Evolutionary conservation across 228 moss, liverwort and hornwort species (phyloP), one percentile per base, ranked within the genome.

Genomic region (Sphagnum magellanicum): DNA sequence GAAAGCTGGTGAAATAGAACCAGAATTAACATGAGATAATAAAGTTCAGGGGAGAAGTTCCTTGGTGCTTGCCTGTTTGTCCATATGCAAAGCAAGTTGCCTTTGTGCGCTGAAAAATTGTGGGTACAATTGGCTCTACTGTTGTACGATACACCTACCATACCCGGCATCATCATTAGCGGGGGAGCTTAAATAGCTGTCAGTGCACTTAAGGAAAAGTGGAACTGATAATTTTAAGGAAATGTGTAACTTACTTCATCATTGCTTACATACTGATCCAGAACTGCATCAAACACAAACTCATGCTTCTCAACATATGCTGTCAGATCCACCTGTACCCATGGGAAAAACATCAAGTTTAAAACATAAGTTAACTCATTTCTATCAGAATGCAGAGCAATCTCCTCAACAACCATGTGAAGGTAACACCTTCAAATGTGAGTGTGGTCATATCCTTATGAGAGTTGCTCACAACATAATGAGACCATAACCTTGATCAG

Each of bases 71-170:
- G 82, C 97, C 97, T 90, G 97, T 98, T 90, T 98, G 97, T 69
- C 97, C 97, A 77, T 98, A 98, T 51, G 97, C 97, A 85, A 98
- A 98, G 79, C 97, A 98, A n/a, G 97, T 98, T 68, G 97, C 97
- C 74, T 98, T 98, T 16, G 97, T 98, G 67, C 97, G 93, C 70
- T 91, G 89, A 49, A 98, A 98, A 67, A 98, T 98, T 48, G 93
- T 93, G 11, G 97, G 97, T 55, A 98, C 97, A 73, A 98, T 98
- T 64, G 97, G 97, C 85, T 98, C 97, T 78, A 98, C 97, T 47
- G 97, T 98, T 52, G 90, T 84, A 79, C 91, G 88, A 82, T 98
- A 98, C 68, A 98, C 93, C 97, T 98, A 77, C 75, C 66, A 79
- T 57, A 69, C 53, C 58, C 13, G 17, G 46, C 50, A 57, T 50